Evolutionary conservation across 257 asterid species (phyloP).

Genomic region (Penstemon newberryi): DNA sequence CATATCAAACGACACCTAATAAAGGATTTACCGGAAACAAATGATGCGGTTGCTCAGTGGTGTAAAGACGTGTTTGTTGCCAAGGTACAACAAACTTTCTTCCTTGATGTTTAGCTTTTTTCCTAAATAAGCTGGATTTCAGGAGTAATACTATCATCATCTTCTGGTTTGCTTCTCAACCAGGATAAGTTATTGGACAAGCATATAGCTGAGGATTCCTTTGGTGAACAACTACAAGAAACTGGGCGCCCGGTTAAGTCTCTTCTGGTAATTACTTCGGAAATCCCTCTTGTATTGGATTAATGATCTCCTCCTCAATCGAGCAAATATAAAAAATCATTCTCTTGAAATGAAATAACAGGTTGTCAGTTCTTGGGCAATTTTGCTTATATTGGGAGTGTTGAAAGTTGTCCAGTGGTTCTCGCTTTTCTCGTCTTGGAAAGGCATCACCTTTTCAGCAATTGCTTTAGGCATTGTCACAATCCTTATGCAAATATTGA

Average conservation of each 20-base stretch:
- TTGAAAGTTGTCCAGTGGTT: conserved; percentile 57
- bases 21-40: conserved; percentile 86
- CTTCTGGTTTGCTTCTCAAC: not conserved
- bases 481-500: conserved; percentile 84
- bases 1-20: conserved; percentile 81
- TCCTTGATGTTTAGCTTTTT: not conserved
- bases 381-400: conserved; percentile 53
- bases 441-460: conserved; percentile 60
- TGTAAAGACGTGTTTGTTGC: conserved; percentile 77
- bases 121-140: not conserved
- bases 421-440: conserved; percentile 82
- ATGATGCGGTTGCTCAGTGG: conserved; percentile 89
- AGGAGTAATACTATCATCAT: not conserved
- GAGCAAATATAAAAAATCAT: conserved; percentile 11
- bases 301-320: not conserved
- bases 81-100: conserved; percentile 51
- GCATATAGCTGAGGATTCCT: conserved; percentile 62
- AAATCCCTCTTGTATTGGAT: not conserved
- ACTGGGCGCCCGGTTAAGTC: conserved; percentile 77
- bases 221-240: conserved; percentile 63
- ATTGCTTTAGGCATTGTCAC: conserved; percentile 58
- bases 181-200: conserved; percentile 67
- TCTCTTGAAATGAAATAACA: conserved; percentile 37
- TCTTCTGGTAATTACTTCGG: conserved; percentile 55
- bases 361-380: conserved; percentile 83